Conservation (phyloP, 2,329 filamentous ascomycete genomes). For the Phaeosphaeria sp. region DNA sequence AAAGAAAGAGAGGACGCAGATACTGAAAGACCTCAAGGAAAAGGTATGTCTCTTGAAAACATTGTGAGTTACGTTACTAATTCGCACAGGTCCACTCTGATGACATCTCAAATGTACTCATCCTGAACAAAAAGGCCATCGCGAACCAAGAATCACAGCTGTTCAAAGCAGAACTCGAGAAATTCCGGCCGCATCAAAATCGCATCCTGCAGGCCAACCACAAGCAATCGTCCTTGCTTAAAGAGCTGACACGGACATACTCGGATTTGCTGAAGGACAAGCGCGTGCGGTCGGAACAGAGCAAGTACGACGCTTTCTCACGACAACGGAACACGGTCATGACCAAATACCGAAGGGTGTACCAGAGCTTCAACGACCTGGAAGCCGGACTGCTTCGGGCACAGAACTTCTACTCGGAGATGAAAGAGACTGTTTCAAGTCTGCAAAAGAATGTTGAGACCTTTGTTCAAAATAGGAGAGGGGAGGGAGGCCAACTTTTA, state of each 20-base stretch:
- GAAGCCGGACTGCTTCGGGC: conserved; percentile 85
- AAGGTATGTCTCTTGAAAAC: conserved; percentile 67
- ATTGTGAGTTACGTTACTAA: conserved; percentile 3
- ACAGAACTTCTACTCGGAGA: conserved; percentile 92
- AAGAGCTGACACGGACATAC: conserved; percentile 88
- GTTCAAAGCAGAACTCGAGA: conserved; percentile 96
- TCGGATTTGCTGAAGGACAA: conserved; percentile 91
- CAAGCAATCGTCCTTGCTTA: conserved; percentile 93
- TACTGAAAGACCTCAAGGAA: conserved; percentile 95
- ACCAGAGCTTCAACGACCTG: conserved; percentile 91
- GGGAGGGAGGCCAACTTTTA: conserved; percentile 89
- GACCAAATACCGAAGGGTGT: conserved; percentile 86
- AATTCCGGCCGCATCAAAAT: conserved; percentile 92
- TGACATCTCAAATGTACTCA: conserved; percentile 96
- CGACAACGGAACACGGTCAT: conserved; percentile 81
- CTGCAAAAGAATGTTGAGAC: conserved; percentile 94
- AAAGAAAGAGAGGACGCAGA: conserved; percentile 88
- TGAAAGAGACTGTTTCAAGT: conserved; percentile 92
- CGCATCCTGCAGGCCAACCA: conserved; percentile 91
- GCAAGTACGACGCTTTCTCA: conserved; percentile 89
- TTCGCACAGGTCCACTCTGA: conserved; percentile 80
- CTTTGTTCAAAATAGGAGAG: conserved; percentile 92
- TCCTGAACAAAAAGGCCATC: conserved; percentile 96
- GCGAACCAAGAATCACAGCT: conserved; percentile 89
- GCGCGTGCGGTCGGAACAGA: conserved; percentile 90